Evolutionary conservation across 805 yeast species (phyloP), one percentile per base, ranked within the genome.

Genomic region (Soucietia sequanensis): DNA sequence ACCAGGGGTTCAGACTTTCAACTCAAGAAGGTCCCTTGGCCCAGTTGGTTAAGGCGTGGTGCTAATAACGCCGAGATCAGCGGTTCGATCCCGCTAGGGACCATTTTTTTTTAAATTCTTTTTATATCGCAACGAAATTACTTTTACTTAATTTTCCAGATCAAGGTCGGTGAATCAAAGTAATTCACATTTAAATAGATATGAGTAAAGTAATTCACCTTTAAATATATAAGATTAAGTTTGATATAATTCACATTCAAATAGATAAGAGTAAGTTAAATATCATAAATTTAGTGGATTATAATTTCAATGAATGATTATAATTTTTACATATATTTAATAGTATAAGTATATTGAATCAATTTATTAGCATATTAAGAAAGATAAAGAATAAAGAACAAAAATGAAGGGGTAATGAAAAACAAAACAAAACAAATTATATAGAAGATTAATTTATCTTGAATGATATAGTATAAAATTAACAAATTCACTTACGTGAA

Each of bases 1-100:
- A n/a, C n/a, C n/a, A n/a, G n/a, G n/a, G n/a, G n/a, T n/a, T n/a
- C n/a, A n/a, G n/a, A n/a, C n/a, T n/a, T n/a, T n/a, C n/a, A n/a
- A n/a, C n/a, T n/a, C n/a, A n/a, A 21, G 11, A 21, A 21, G 72
- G 72, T 65, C 73, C 72, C 73, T 67, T 66, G 72, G 73, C 73
- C 73, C 67, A 67, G 73, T 67, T 67, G 72, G 73, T 67, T 65
- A 67, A 62, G 72, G 72, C 72, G 72, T 54, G 72, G 73, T 67
- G 73, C 72, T 67, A 67, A 67, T 66, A 67, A 67, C 72, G 71
- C 73, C 72, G 52, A 68, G 86, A 79, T 80, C 86, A 78, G 84
- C 86, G 76, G 86, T 80, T 80, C 86, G 86, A 80, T 78, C 86
- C 86, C 76, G 86, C 84, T 78, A 79, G 84, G 84, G 84, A 80